Conservation (phyloP, 2,329 filamentous ascomycete genomes). For the Teratosphaeria gauchensis region DNA sequence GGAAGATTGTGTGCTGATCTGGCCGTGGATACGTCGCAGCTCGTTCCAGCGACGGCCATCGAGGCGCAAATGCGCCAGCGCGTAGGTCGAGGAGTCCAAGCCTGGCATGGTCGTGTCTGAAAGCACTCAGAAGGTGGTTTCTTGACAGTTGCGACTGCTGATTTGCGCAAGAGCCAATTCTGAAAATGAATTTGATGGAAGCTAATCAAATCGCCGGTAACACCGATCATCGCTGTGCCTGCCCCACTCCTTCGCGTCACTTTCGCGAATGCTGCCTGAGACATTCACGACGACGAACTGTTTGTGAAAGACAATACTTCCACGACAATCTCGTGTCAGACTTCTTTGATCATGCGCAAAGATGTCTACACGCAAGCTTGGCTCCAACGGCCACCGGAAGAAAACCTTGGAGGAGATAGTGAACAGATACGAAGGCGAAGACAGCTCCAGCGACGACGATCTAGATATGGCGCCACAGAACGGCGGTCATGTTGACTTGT, state of each 20-base stretch:
- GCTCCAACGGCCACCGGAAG: constrained; percentile 1
- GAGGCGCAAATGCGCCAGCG: constrained; percentile 60
- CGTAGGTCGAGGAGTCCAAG: constrained; percentile 88
- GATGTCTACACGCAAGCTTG: constrained; percentile 8
- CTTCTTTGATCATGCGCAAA: constrained; percentile 1
- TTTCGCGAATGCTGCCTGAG: background rate
- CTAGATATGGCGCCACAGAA: constrained; percentile 7
- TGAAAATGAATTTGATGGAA: background rate
- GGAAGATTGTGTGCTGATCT: constrained; percentile 84
- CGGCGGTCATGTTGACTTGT: constrained; percentile 7
- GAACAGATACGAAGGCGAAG: constrained; percentile 11
- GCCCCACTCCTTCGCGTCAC: background rate
- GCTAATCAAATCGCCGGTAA: background rate
- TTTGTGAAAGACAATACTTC: background rate
- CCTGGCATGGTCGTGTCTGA: background rate
- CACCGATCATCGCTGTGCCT: background rate
- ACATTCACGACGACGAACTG: background rate
- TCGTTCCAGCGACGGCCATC: constrained; percentile 93
- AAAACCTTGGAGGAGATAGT: constrained; percentile 3
- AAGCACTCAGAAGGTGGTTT: background rate
- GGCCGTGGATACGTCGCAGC: constrained; percentile 74
- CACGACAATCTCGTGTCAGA: background rate
- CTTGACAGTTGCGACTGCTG: background rate
- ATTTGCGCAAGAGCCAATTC: too few relatives aligned
- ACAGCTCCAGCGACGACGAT: constrained; percentile 10